Evolutionary conservation across 139 green algal genomes (phyloP).

Genomic region (Chlorella ohadii): DNA sequence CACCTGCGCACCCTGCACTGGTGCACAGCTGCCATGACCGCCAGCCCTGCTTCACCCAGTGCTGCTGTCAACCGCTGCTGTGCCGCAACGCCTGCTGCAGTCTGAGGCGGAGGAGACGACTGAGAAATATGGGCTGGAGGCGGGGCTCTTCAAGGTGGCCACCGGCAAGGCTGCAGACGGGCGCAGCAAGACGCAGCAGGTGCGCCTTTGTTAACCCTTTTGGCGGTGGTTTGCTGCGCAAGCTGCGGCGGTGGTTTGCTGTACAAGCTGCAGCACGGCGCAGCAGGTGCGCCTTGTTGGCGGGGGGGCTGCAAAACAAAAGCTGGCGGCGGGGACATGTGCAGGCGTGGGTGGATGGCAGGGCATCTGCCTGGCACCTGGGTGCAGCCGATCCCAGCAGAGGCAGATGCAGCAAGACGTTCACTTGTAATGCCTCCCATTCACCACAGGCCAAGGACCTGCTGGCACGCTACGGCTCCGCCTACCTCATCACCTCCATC

Average conservation of each 20-base stretch:
- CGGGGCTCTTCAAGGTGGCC: conserved; percentile 87
- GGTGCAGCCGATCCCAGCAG: too few relatives aligned
- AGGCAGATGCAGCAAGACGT: too few relatives aligned
- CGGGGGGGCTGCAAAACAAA: too few relatives aligned
- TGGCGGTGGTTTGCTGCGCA: not conserved
- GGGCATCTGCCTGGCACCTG: not conserved
- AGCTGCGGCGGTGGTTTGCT: not conserved
- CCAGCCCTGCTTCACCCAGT: too few relatives aligned
- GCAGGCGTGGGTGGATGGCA: too few relatives aligned
- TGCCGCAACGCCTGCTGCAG: not conserved
- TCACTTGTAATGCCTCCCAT: too few relatives aligned
- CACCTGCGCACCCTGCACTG: too few relatives aligned
- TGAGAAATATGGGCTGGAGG: conserved; percentile 93
- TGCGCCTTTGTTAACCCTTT: not conserved
- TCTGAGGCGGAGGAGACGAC: conserved; percentile 62
- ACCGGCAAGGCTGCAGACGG: conserved; percentile 67
- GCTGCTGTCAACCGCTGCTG: too few relatives aligned
- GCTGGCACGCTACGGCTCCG: conserved; percentile 91
- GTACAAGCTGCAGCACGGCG: too few relatives aligned
- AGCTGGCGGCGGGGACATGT: too few relatives aligned
- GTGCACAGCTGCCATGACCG: too few relatives aligned
- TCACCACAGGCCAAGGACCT: conserved; percentile 91
- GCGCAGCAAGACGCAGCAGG: conserved; percentile 40
- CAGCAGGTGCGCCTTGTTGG: too few relatives aligned
- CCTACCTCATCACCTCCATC: conserved; percentile 98